A percentile compares a stretch with the other conserved stretches of the same genome.
Conservation (phyloP, 768 basidiomycete species). For the Tricholoma matsutake region DNA sequence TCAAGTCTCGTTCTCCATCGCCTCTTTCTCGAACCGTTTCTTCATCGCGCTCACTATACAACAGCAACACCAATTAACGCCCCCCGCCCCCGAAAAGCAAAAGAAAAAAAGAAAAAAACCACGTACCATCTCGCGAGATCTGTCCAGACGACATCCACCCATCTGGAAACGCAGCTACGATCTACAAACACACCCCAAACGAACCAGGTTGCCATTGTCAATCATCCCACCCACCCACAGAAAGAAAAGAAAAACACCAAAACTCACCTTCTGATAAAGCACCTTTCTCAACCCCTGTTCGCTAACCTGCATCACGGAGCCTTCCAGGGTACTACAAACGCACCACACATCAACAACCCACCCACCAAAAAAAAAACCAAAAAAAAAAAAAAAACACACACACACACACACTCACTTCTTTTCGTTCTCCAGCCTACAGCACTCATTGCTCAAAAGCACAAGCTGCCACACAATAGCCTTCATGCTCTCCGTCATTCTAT, state of each 20-base stretch:
- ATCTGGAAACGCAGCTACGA: constrained; percentile 76
- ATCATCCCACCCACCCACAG: background rate
- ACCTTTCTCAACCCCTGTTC: constrained; percentile 79
- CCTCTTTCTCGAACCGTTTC: constrained; percentile 74
- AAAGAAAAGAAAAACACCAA: background rate
- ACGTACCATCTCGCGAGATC: constrained; percentile 78
- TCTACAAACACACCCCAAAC: constrained; percentile 33
- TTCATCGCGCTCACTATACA: constrained; percentile 77
- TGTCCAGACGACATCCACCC: constrained; percentile 87
- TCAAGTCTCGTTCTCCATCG: constrained; percentile 53
- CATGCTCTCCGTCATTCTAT: constrained; percentile 77
- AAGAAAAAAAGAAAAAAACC: background rate
- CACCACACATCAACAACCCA: constrained; percentile 4
- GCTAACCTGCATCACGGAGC: constrained; percentile 67
- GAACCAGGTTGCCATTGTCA: background rate
- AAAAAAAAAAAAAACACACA: constrained; percentile 8
- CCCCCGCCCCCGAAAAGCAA: background rate
- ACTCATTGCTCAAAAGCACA: constrained; percentile 79
- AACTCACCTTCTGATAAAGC: constrained; percentile 71
- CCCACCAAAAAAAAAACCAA: background rate
- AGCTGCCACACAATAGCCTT: constrained; percentile 78
- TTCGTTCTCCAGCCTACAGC: constrained; percentile 66
- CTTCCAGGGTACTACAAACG: constrained; percentile 50
- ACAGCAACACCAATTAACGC: background rate
- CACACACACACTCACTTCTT: constrained; percentile 44